These are phyloP conservation scores for Lumnitzera littorea DNA, from an alignment of 345 rosid genomes.

Conservation along the genomic window DNA sequence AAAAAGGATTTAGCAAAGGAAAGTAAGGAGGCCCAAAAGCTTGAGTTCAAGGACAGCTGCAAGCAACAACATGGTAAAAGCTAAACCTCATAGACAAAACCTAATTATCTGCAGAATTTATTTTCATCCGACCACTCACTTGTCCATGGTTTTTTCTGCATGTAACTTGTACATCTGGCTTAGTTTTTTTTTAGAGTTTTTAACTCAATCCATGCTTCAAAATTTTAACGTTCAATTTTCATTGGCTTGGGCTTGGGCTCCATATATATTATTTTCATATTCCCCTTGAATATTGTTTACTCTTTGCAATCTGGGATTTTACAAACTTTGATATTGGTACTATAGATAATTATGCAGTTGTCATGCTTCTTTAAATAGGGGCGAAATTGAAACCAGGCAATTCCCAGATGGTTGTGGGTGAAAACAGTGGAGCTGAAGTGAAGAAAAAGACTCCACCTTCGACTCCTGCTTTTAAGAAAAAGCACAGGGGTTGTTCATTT, in stretches of 20 bases:
- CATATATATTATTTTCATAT: too few species aligned
- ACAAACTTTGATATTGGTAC: too few species aligned
- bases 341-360: constrained; percentile 18
- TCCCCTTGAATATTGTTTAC: too few species aligned
- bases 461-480: constrained; percentile 66
- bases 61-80: constrained; percentile 39
- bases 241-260: too few species aligned
- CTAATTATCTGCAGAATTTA: constrained; percentile 23
- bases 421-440: constrained; percentile 33
- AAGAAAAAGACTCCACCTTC: constrained; percentile 40
- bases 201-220: too few species aligned
- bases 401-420: constrained; percentile 19
- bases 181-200: too few species aligned
- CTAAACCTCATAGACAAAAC: constrained; percentile 31
- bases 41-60: constrained; percentile 47
- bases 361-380: constrained; percentile 8
- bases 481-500: constrained; percentile 83
- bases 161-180: too few species aligned
- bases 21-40: constrained; percentile 26
- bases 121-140: neutral
- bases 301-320: too few species aligned
- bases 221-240: too few species aligned
- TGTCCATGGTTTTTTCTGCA: too few species aligned
- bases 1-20: constrained; percentile 26
- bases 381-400: constrained; percentile 30